Base-by-base conservation (phyloP, 169 alveolate genomes). In the Toxoplasma gondii region DNA sequence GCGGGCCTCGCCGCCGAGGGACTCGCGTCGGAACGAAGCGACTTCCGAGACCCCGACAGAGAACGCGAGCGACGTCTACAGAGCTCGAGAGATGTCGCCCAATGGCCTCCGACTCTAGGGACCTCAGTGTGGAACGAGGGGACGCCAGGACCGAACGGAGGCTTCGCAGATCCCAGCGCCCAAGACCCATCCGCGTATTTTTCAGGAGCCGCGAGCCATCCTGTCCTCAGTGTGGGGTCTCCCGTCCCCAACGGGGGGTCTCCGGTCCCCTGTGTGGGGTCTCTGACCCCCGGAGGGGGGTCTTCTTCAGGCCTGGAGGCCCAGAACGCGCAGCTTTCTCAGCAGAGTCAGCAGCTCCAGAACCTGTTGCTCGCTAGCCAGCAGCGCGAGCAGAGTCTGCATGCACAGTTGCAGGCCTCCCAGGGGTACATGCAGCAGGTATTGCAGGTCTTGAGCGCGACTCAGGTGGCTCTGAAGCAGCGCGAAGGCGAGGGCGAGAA, bases 351-450 rank as follows among this genome's bases (percentile, higher is more conserved):
- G 58, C 58, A 49, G 58, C 74, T 64, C 34, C 34, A 64, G 74
- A 16, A 64, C n/a, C 29, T 64, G 74, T 27, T 64, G 74, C 22
- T 64, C 31, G 24, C 74, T 64, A 27, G 74, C n/a, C 74, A 64
- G 90, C 90, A 82, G 90, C 53, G 90, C 53, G 90, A 82, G 39
- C 69, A 49, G 19, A 43, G n/a, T 43, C 90, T 82, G 53, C 90
- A 82, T 34, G 38, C 54, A 36, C 90, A 82, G 64, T 67, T 82
- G 53, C 38, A 38, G 90, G 90, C 31, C 39, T 22, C 90, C 22
- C 90, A 31, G 19, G 36, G 0, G 34, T 43, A 82, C 69, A 38
- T 4, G 34, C 38, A 44, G 53, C 69, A 38, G 36, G 44, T 82
- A 5, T 17, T 24, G 90, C 53, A 41, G 90, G 38, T 29, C 41